phyloP scores from a whole-genome alignment of 345 rosid species.

The Crucihimalaya himalaica region DNA sequence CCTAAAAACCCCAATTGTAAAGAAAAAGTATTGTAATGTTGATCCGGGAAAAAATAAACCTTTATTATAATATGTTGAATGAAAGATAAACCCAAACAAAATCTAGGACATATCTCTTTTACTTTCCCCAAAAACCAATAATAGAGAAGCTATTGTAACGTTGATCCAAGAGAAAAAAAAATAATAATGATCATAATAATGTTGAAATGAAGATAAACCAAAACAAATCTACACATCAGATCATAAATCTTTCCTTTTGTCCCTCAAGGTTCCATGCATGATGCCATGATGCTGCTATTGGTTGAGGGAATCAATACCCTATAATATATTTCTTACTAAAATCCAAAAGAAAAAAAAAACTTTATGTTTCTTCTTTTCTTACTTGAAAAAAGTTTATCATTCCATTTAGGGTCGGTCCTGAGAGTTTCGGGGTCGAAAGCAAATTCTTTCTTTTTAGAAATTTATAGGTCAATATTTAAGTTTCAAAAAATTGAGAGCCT shows the following conservation, averaged over 20 bases:
- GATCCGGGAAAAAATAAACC: not conserved
- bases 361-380: not conserved
- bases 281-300: slow-evolving; percentile 33
- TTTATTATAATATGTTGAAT: not conserved
- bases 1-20: not conserved
- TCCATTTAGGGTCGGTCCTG: no score
- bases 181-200: slow-evolving; percentile 1
- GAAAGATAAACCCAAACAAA: not conserved
- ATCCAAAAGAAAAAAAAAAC: slow-evolving; percentile 12
- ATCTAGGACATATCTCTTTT: not conserved
- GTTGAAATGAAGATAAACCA: slow-evolving; percentile 17
- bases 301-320: slow-evolving; percentile 36
- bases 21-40: not conserved
- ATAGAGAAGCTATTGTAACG: not conserved
- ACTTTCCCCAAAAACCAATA: not conserved
- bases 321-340: slow-evolving; percentile 1
- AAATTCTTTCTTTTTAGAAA: no score
- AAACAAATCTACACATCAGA: slow-evolving; percentile 40
- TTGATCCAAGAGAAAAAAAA: not conserved
- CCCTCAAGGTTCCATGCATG: slow-evolving; percentile 40
- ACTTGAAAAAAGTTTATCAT: slow-evolving; percentile 7
- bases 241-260: slow-evolving; percentile 30
- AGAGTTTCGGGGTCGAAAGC: no score
- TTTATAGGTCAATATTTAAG: no score
- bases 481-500: no score